phyloP scores from a whole-genome alignment of 441 rosid genomes.

The Pelargonium australe region DNA sequence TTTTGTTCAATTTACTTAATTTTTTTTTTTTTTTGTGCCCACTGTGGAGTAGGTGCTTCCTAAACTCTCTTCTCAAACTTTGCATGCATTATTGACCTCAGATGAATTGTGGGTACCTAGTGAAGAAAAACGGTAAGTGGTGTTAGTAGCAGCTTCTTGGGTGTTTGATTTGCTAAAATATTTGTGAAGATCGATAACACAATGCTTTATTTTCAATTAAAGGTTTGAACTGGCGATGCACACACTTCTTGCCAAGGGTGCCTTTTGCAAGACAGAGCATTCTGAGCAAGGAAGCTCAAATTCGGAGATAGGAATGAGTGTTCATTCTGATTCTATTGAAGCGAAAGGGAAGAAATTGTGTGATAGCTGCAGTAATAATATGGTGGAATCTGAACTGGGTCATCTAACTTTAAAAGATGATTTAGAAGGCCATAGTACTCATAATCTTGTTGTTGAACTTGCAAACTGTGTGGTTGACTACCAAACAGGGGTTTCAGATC shows the following conservation, averaged over 20 bases:
- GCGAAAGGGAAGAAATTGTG: slow-evolving; percentile 48
- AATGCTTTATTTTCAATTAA: slow-evolving; percentile 25
- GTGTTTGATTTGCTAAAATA: slow-evolving; percentile 16
- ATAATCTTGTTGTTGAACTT: slow-evolving; percentile 44
- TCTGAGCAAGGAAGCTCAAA: slow-evolving; percentile 45
- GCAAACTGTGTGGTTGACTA: slow-evolving; percentile 47
- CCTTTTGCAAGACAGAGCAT: slow-evolving; percentile 48
- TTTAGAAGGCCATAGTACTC: slow-evolving; percentile 30
- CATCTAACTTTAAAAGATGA: slow-evolving; percentile 43
- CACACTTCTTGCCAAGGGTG: slow-evolving; percentile 65
- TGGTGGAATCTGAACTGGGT: slow-evolving; percentile 54
- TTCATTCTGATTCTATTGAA: slow-evolving; percentile 42
- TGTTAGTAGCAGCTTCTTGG: slow-evolving; percentile 18
- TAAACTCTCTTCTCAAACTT: slow-evolving; percentile 79
- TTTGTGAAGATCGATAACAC: slow-evolving; percentile 18
- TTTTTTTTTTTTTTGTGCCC: slow-evolving; percentile 12
- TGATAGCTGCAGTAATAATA: slow-evolving; percentile 38
- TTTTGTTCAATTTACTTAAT: slow-evolving; percentile 15
- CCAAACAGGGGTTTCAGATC: slow-evolving; percentile 40
- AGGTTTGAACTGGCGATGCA: slow-evolving; percentile 87
- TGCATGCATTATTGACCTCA: slow-evolving; percentile 85
- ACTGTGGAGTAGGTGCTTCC: slow-evolving; percentile 70
- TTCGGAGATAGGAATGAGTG: slow-evolving; percentile 39
- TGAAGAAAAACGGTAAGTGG: slow-evolving; percentile 81
- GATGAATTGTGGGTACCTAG: slow-evolving; percentile 87